Base-by-base conservation (phyloP, 768 basidiomycete species). In the Naganishia kalamii region DNA sequence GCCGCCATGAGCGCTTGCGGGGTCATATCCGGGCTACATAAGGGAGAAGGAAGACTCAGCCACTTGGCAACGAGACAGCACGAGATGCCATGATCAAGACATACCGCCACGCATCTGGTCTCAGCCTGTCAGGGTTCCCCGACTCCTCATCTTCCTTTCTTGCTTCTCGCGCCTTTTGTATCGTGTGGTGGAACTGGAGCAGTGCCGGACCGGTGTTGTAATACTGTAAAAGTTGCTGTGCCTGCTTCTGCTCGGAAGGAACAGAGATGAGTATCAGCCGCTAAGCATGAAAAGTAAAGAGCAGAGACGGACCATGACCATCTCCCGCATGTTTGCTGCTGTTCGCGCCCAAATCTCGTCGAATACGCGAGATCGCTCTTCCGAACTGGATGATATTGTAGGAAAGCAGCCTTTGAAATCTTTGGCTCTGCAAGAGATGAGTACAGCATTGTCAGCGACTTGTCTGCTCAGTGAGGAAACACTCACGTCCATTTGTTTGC, bases 401-500 rank as follows among this genome's bases (percentile, higher is more conserved):
- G 74, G 74, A 32, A 75, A 71, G 43, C 64, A 67, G 11, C 62
- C 46, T 40, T 70, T 59, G 30, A 75, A 62, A 60, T 75, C 70
- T 51, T 64, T 51, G 10, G 62, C 57, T 4, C 74, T 75, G 54
- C n/a, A 12, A 11, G 21, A 23, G 21, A 49, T 17, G 21, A 40
- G 23, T 7, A 54, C n/a, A 32, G 5, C 3, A 19, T 51, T 7
- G 25, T 29, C 37, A 44, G 8, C 47, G 17, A 46, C 32, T 29
- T 7, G 15, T 33, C 17, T 7, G 6, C 12, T 17, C 10, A 4
- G 30, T 13, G 1, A 23, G 47, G 3, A 13, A n/a, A 10, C 7
- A 74, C 75, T 69, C 66, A 75, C 76, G 72, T 73, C 76, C 76
- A 77, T 54, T 71, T 71, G 52, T 73, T 70, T 6, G 75, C 70